These are phyloP conservation scores for Fulvia fulva DNA, from an alignment of 2,329 filamentous ascomycete genomes.

Conservation along the genomic window DNA sequence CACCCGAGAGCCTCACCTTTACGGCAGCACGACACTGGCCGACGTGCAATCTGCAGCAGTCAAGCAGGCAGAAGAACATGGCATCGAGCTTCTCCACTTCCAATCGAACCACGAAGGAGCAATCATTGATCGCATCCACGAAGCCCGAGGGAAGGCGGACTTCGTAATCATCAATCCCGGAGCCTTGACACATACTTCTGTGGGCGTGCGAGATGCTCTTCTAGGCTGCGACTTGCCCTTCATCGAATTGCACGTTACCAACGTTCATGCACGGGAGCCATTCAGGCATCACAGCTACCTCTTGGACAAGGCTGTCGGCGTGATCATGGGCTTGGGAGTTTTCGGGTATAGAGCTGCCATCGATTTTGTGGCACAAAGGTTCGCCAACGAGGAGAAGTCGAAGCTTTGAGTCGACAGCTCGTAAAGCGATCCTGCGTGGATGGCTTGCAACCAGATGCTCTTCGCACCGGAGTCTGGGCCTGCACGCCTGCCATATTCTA, in stretches of 20 bases:
- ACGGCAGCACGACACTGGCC: conserved; percentile 64
- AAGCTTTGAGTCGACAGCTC: no score
- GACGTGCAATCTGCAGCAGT: conserved; percentile 54
- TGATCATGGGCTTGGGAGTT: conserved; percentile 63
- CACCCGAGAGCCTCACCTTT: conserved; percentile 68
- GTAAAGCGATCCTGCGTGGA: no score
- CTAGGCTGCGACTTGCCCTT: conserved; percentile 67
- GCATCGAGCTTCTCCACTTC: conserved; percentile 54
- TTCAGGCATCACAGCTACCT: conserved; percentile 69
- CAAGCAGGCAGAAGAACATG: conserved; percentile 48
- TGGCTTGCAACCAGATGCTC: no score
- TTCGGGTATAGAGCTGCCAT: conserved; percentile 48
- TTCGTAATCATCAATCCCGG: conserved; percentile 73
- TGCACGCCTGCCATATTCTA: no score
- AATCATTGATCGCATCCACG: conserved; percentile 69
- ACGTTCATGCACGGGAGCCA: conserved; percentile 67
- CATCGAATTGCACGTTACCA: conserved; percentile 72
- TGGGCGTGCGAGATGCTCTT: conserved; percentile 71
- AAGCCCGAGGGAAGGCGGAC: conserved; percentile 56
- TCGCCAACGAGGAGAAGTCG: conserved; percentile 12
- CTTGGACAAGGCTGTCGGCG: conserved; percentile 69
- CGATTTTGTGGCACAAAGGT: conserved; percentile 36
- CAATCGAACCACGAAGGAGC: conserved; percentile 78
- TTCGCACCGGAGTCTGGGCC: no score
- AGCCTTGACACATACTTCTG: conserved; percentile 71